Evolutionary conservation across 2,329 filamentous ascomycete genomes (phyloP).

Genomic region (Pseudopithomyces chartarum): DNA sequence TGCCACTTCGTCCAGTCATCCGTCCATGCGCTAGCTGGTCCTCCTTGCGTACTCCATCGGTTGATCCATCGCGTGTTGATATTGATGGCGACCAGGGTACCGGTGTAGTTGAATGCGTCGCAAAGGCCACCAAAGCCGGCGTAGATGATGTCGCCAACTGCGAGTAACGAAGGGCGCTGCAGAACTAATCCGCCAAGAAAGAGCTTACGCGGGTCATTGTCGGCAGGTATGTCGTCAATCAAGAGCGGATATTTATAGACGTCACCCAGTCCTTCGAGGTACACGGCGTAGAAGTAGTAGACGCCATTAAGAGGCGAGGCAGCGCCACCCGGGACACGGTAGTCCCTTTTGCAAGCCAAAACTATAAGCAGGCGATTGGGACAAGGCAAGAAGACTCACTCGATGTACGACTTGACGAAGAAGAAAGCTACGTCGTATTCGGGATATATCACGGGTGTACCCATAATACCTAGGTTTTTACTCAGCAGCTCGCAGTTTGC

Average conservation of each 20-base stretch:
- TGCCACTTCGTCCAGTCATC: slow-evolving; percentile 24
- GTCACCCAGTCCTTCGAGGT: slow-evolving; percentile 47
- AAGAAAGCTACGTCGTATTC: slow-evolving; percentile 35
- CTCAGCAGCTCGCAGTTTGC: slow-evolving; percentile 17
- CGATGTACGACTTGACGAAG: slow-evolving; percentile 33
- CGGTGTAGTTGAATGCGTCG: slow-evolving; percentile 61
- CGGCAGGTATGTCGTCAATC: slow-evolving; percentile 53
- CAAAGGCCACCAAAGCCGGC: slow-evolving; percentile 62
- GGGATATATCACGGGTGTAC: slow-evolving; percentile 23
- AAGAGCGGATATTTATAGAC: slow-evolving; percentile 53
- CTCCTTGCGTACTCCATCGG: slow-evolving; percentile 22
- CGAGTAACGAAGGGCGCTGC: slow-evolving; percentile 56
- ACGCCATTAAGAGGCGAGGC: slow-evolving; percentile 44
- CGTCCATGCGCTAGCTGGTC: slow-evolving; percentile 13
- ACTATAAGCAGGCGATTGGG: too few species aligned
- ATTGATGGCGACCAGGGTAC: slow-evolving; percentile 24
- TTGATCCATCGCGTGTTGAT: slow-evolving; percentile 17
- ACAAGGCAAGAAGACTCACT: slow-evolving; percentile 13
- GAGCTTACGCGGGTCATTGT: slow-evolving; percentile 55
- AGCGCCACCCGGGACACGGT: slow-evolving; percentile 29
- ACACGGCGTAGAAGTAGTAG: slow-evolving; percentile 49
- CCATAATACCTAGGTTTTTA: slow-evolving; percentile 26
- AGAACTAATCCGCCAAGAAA: slow-evolving; percentile 60
- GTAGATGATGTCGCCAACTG: slow-evolving; percentile 55
- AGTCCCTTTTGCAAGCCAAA: slow-evolving; percentile 17